A percentile compares a stretch with the other conserved stretches of the same genome.
Evolutionary conservation across 1,284 basidiomycete genomes (phyloP).

Genomic region (Veloporphyrellus conicus): DNA sequence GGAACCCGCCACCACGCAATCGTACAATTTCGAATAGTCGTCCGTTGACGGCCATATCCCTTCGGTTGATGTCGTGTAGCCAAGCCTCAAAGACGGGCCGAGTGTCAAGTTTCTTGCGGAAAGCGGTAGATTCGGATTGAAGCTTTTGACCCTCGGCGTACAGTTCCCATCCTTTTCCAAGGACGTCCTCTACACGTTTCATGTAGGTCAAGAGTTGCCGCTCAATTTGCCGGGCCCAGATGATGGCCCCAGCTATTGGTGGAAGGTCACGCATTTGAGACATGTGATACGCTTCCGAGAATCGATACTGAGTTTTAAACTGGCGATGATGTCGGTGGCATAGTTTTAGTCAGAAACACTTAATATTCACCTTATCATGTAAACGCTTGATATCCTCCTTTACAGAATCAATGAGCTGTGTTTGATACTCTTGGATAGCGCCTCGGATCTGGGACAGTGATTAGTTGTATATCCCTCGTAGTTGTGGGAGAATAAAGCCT

Average conservation of each 20-base stretch:
- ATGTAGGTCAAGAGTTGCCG: conserved; percentile 94
- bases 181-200: conserved; percentile 99
- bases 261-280: conserved; percentile 96
- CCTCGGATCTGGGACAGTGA: conserved; percentile 73
- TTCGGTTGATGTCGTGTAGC: conserved; percentile 90
- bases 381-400: conserved; percentile 96
- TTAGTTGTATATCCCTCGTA: not conserved
- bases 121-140: conserved; percentile 85
- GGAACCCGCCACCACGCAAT: conserved; percentile 76
- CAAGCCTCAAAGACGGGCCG: conserved; percentile 93
- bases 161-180: conserved; percentile 97
- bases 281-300: conserved; percentile 96
- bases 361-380: conserved; percentile 75
- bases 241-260: conserved; percentile 94
- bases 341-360: conserved; percentile 1
- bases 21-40: conserved; percentile 95
- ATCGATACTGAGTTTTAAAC: conserved; percentile 93
- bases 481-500: conserved; percentile 14
- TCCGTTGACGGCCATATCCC: conserved; percentile 89
- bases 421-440: conserved; percentile 98
- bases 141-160: conserved; percentile 99
- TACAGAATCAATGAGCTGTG: conserved; percentile 94
- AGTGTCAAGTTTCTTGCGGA: conserved; percentile 95
- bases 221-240: conserved; percentile 98
- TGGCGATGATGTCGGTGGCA: conserved; percentile 28